These are phyloP conservation scores for Cicer arietinum DNA, from an alignment of 306 rosid genomes.

Conservation along the genomic window DNA sequence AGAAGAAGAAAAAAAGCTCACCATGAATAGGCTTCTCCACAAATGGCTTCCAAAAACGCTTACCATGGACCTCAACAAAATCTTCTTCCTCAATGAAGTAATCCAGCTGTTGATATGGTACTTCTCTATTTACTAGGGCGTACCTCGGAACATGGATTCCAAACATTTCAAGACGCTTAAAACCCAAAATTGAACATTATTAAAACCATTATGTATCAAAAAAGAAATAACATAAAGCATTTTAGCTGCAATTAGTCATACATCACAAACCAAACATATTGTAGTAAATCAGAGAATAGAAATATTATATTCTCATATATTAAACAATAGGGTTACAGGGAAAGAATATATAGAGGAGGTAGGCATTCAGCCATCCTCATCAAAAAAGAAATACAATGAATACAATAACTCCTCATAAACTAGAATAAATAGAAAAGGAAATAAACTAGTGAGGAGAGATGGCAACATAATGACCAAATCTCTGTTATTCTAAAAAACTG, in stretches of 20 bases:
- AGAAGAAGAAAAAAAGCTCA: constrained; percentile 51
- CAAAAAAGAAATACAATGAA: no score
- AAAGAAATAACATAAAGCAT: constrained; percentile 40
- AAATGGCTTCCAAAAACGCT: constrained; percentile 97
- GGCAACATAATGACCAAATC: no score
- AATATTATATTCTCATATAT: no score
- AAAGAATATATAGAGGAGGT: no score
- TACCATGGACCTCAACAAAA: constrained; percentile 89
- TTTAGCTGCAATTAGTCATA: constrained; percentile 17
- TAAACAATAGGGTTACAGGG: no score
- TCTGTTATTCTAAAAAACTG: no score
- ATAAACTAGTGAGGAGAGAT: no score
- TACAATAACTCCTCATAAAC: no score
- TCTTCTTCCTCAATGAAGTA: constrained; percentile 93
- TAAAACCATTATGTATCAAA: constrained; percentile 34
- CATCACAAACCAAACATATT: constrained; percentile 27
- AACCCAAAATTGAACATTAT: constrained; percentile 53
- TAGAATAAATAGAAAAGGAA: no score
- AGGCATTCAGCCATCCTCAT: no score
- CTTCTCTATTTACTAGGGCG: constrained; percentile 87
- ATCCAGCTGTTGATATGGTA: constrained; percentile 78
- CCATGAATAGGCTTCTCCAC: constrained; percentile 98
- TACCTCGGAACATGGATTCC: constrained; percentile 92
- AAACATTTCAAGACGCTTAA: constrained; percentile 82
- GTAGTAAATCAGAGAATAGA: no score